phyloP scores from a whole-genome alignment of 805 yeast genomes.

The Pichia thaimueangensis region DNA sequence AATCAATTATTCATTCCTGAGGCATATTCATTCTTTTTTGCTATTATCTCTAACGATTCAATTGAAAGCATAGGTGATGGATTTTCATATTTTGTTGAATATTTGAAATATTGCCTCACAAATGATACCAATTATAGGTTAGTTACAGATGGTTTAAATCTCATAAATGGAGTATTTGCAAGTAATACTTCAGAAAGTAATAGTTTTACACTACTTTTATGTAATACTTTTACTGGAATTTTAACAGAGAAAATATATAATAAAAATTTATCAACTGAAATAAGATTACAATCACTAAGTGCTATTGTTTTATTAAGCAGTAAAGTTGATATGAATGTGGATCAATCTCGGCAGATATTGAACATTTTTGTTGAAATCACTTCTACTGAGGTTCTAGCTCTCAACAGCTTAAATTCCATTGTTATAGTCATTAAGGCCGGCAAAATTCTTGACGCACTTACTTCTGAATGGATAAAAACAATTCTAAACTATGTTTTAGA shows the following conservation, averaged over 20 bases:
- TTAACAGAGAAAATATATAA: slow-evolving; percentile 22
- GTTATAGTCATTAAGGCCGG: slow-evolving; percentile 15
- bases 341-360: slow-evolving; percentile 8
- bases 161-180: slow-evolving; percentile 20
- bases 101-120: slow-evolving; percentile 17
- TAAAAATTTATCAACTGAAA: slow-evolving; percentile 30
- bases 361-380: slow-evolving; percentile 21
- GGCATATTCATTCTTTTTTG: slow-evolving; percentile 31
- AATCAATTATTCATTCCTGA: slow-evolving; percentile 24
- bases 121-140: slow-evolving; percentile 26
- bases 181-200: slow-evolving; percentile 10
- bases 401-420: slow-evolving; percentile 20
- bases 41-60: slow-evolving; percentile 28
- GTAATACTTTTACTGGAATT: slow-evolving; percentile 10
- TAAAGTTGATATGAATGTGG: slow-evolving; percentile 11
- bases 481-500: slow-evolving; percentile 17
- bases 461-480: slow-evolving; percentile 17
- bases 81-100: slow-evolving; percentile 17
- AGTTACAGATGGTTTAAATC: slow-evolving; percentile 24
- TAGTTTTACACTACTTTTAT: slow-evolving; percentile 5
- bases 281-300: slow-evolving; percentile 25
- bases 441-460: not conserved
- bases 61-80: slow-evolving; percentile 28
- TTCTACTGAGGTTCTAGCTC: slow-evolving; percentile 26
- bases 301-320: slow-evolving; percentile 18